Conservation (phyloP, 441 rosid genomes). For the Viola pubescens region DNA sequence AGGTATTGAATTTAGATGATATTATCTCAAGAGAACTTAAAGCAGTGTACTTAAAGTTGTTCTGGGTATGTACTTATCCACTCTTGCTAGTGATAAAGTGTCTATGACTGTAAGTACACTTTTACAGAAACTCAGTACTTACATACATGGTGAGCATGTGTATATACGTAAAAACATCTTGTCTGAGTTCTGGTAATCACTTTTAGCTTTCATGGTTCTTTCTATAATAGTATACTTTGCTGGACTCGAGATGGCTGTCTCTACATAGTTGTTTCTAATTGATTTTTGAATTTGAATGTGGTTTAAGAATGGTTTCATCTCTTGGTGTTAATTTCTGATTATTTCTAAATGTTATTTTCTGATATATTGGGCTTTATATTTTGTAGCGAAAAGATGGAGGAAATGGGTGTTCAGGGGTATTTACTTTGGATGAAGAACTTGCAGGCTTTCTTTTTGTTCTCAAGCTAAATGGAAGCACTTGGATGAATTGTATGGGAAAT, state of each 20-base stretch:
- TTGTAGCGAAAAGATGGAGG: conserved; percentile 64
- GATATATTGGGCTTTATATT: conserved; percentile 17
- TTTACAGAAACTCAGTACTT: too few species aligned
- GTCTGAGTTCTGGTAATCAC: too few species aligned
- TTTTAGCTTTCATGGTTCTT: too few species aligned
- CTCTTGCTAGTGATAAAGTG: too few species aligned
- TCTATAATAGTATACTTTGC: too few species aligned
- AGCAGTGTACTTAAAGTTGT: conserved; percentile 7
- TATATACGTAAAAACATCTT: too few species aligned
- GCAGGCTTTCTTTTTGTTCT: conserved; percentile 81
- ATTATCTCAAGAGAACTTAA: conserved; percentile 14
- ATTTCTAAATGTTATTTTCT: conserved; percentile 18
- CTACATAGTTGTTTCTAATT: not conserved
- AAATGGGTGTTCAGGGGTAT: conserved; percentile 48
- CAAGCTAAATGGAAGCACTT: conserved; percentile 55
- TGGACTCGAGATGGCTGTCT: not conserved
- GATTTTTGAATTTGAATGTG: not conserved
- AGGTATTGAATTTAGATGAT: conserved; percentile 35
- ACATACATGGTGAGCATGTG: too few species aligned
- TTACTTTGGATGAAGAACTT: conserved; percentile 55
- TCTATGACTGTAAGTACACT: too few species aligned
- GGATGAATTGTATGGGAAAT: conserved; percentile 61
- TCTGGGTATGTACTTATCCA: not conserved
- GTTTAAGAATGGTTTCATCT: not conserved
- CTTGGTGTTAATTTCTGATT: not conserved